Percentiles rank a stretch among this genome's conserved stretches.
These are phyloP conservation scores for Phaffia australis DNA, from an alignment of 768 basidiomycete genomes.

Conservation along the genomic window DNA sequence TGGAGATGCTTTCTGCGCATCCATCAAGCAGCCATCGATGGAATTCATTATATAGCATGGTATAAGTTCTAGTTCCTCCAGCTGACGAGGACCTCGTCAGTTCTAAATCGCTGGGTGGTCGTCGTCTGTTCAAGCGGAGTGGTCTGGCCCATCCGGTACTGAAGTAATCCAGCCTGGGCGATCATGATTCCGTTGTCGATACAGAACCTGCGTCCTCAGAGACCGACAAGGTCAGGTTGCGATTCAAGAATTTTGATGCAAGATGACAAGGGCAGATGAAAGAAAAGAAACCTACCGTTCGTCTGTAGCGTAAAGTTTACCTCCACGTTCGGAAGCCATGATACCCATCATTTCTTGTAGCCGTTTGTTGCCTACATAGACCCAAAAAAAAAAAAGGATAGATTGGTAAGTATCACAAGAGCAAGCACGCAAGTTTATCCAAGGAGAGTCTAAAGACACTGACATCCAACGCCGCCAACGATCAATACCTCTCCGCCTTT, in stretches of 20 bases:
- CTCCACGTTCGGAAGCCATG: conserved; percentile 84
- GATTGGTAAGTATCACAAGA: neutral
- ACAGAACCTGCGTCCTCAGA: conserved; percentile 59
- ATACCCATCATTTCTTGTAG: conserved; percentile 98
- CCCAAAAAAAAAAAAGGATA: neutral
- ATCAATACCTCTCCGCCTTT: conserved; percentile 83
- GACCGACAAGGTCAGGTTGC: conserved; percentile 6
- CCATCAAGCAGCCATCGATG: too few relatives aligned
- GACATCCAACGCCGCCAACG: conserved; percentile 99
- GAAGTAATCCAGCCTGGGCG: conserved; percentile 87
- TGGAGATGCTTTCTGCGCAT: too few relatives aligned
- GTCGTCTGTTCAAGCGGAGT: conserved; percentile 69
- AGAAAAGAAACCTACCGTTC: conserved; percentile 55
- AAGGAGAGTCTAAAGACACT: conserved; percentile 37
- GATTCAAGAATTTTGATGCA: neutral
- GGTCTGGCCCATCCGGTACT: conserved; percentile 75
- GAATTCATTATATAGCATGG: too few relatives aligned
- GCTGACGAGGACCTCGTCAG: conserved; percentile 22
- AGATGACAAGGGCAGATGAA: neutral
- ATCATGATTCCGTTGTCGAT: conserved; percentile 99
- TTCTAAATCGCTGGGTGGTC: conserved; percentile 73
- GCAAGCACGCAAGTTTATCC: neutral
- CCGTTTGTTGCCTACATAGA: conserved; percentile 63
- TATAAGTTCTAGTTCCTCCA: conserved; percentile 13
- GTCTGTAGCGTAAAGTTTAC: conserved; percentile 86